Evolutionary conservation across 2,329 filamentous ascomycete genomes (phyloP), one percentile per base, ranked within the genome.

Genomic region (Neurospora crassa): DNA sequence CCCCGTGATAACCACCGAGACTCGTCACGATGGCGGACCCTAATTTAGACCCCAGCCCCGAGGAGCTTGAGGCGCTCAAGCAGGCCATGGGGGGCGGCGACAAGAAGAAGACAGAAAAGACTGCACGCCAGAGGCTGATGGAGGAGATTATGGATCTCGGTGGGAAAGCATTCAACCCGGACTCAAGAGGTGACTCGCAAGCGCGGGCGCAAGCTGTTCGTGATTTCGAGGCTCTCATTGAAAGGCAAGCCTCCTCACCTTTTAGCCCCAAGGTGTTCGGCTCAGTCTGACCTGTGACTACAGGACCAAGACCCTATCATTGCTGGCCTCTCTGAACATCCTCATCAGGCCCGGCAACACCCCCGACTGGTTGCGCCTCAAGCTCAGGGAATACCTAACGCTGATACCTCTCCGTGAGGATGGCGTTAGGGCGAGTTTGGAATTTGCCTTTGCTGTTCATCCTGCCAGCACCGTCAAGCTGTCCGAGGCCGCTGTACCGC

Each of bases 381-480:
- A 84, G 59, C 77, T 92, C 1, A 82, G 90, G 75, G 83, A 83
- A 71, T 83, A 86, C 14, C 82, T 93, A 67, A 88, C 89, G 1
- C 78, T 83, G 14, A 77, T 92, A 11, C 90, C 91, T 1, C 82
- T 92, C 37, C 84, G 90, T 4, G 80, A 82, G 2, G 85, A 88
- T 73, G 91, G 91, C 20, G 89, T 93, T 16, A 85, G 90, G 42
- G 86, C 88, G 37, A 90, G 89, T 0, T 83, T 92, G 73, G 90
- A 92, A 76, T 92, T 92, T 76, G 84, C 93, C 43, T 90, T 92
- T 71, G 86, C 90, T 1, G 88, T 91, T 7, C 90, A 92, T 73
- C 87, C 90, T 0, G 84, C 86, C 73, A 83, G 82, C 74, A 80
- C 81, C 7, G 78, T 82, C 71, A 79, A 80, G 74, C 70, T 78